Evolutionary conservation across 2,329 filamentous ascomycete genomes (phyloP), one percentile per base, ranked within the genome.

Genomic region (Chaetoscypha palmicola): DNA sequence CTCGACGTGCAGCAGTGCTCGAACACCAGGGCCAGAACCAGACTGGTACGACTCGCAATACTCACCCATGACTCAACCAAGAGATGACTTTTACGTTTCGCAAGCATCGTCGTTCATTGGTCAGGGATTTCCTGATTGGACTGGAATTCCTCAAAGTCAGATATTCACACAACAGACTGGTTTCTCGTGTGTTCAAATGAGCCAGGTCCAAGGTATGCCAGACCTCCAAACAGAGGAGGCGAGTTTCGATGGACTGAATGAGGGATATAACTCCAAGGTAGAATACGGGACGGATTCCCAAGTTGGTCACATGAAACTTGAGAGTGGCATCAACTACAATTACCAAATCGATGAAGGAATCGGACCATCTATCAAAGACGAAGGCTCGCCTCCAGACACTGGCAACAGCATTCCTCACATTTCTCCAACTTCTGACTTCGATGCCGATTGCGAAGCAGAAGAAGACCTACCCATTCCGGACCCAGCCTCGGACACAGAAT

Each of bases 161-260:
- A 23, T 20, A 3, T 38, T 41, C 5, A 23, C 42, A 21, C 46
- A 49, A 17, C 32, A 37, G 12, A 23, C 24, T n/a, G 38, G 28
- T 34, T 38, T 44, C 30, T 9, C 41, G 4, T 51, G 46, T 31
- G 56, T 61, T n/a, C 53, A 57, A 17, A 44, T 59, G 34, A 53
- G 45, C 32, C 52, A 60, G 46, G 50, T 60, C 10, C 59, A 60
- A 45, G 43, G 32, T 3, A 45, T 59, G 38, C 44, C 55, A 7
- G 57, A 59, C 40, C 26, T 30, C 2, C 32, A 43, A 37, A 32
- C 45, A 1, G 45, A 56, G 22, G 53, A 59, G 22, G 20, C 21
- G 10, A 40, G 26, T 16, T 45, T 23, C 28, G 40, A 40, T 32
- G 26, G 21, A 10, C 21, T 17, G 2, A 31, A 43, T 16, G 48